Conservation (phyloP, 768 basidiomycete species). For the Xerocomellus chrysenteron region DNA sequence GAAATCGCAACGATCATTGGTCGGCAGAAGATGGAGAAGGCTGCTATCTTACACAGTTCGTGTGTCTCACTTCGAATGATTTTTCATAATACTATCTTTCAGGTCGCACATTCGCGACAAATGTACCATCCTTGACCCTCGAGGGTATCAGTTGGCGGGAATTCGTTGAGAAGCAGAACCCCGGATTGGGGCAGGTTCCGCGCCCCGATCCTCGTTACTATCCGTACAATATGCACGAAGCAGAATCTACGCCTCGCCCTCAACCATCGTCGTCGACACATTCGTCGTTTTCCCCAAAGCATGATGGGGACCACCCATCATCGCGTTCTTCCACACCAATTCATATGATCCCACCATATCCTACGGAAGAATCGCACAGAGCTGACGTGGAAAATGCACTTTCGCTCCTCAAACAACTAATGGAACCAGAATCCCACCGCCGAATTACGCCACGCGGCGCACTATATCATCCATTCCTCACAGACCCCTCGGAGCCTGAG, state of each 20-base stretch:
- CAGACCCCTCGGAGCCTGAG: constrained; percentile 42
- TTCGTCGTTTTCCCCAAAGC: constrained; percentile 22
- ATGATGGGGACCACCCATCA: constrained; percentile 14
- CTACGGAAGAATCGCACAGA: constrained; percentile 42
- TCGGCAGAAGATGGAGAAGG: constrained; percentile 74
- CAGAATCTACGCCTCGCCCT: constrained; percentile 21
- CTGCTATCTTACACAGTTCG: constrained; percentile 87
- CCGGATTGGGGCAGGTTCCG: constrained; percentile 54
- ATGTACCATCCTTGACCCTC: constrained; percentile 73
- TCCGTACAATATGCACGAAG: constrained; percentile 44
- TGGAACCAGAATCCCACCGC: constrained; percentile 76
- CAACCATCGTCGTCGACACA: constrained; percentile 38
- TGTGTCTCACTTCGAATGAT: constrained; percentile 8
- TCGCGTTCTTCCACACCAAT: constrained; percentile 26
- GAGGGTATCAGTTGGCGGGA: constrained; percentile 69
- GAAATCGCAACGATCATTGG: constrained; percentile 91
- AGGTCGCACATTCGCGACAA: constrained; percentile 92
- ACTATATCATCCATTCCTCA: constrained; percentile 77
- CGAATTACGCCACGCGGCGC: constrained; percentile 76
- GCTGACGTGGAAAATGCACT: constrained; percentile 65
- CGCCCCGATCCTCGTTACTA: constrained; percentile 52
- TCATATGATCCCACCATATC: constrained; percentile 14
- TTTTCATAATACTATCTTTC: constrained; percentile 5
- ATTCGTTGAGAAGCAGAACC: constrained; percentile 79
- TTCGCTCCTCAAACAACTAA: constrained; percentile 67